A percentile compares a stretch with the other conserved stretches of the same genome.
phyloP scores from a whole-genome alignment of 2,329 filamentous ascomycete species.

The Exserohilum rostratum region DNA sequence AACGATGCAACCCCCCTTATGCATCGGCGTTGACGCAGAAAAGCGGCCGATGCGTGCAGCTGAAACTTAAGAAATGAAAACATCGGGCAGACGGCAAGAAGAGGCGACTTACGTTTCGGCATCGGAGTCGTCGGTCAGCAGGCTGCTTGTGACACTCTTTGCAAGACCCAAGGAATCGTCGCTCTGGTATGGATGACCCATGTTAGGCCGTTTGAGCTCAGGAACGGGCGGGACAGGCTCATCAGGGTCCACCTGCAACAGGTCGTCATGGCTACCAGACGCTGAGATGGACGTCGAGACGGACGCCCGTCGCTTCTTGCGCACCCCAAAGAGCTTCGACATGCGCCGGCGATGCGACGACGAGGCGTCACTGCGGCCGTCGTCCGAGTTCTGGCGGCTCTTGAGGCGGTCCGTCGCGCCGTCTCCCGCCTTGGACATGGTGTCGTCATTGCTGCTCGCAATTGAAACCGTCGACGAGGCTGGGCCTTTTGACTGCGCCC shows the following conservation, averaged over 20 bases:
- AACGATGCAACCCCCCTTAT: neutral
- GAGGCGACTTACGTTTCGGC: slow-evolving; percentile 53
- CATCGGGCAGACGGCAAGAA: slow-evolving; percentile 6
- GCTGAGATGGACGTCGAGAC: neutral
- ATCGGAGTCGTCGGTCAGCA: slow-evolving; percentile 60
- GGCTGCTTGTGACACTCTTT: slow-evolving; percentile 56
- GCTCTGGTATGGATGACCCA: slow-evolving; percentile 37
- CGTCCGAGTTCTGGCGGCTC: slow-evolving; percentile 49
- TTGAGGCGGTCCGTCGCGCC: slow-evolving; percentile 50
- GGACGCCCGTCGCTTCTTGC: slow-evolving; percentile 44
- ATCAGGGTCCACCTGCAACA: slow-evolving; percentile 26
- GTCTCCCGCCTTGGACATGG: slow-evolving; percentile 44
- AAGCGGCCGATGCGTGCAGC: neutral
- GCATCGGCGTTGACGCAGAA: neutral
- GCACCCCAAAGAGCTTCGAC: slow-evolving; percentile 60
- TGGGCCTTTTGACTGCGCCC: slow-evolving; percentile 31
- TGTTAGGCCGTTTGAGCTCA: slow-evolving; percentile 19
- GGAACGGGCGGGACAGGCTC: slow-evolving; percentile 33
- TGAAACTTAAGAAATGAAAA: slow-evolving; percentile 11
- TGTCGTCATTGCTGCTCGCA: slow-evolving; percentile 42
- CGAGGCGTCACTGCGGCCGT: slow-evolving; percentile 48
- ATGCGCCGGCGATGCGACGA: slow-evolving; percentile 53
- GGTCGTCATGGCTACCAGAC: slow-evolving; percentile 36
- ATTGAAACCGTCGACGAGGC: slow-evolving; percentile 41
- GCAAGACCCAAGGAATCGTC: slow-evolving; percentile 51